These are phyloP conservation scores for Plantago major DNA, from an alignment of 257 asterid species.

Conservation along the genomic window DNA sequence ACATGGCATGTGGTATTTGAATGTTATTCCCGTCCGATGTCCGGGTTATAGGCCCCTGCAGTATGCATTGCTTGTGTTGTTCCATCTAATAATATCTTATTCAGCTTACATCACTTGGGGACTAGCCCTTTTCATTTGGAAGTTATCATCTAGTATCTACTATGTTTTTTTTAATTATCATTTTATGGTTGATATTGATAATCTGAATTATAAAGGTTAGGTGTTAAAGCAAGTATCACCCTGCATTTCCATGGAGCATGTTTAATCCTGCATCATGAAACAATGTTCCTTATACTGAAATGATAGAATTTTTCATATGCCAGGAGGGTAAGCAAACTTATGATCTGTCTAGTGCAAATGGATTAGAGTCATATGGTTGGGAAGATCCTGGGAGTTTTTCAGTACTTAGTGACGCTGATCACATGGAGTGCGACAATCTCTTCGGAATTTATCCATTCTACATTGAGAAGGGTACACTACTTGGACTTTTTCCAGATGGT, in stretches of 20 bases:
- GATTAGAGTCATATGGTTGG: constrained; percentile 69
- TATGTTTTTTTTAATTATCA: too few species aligned
- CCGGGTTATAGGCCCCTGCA: too few species aligned
- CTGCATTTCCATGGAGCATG: constrained; percentile 1
- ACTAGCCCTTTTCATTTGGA: too few species aligned
- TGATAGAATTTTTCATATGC: neutral
- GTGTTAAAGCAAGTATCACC: neutral
- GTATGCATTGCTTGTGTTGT: too few species aligned
- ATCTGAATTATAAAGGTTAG: constrained; percentile 10
- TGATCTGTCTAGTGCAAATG: constrained; percentile 38
- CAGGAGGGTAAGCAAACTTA: constrained; percentile 49
- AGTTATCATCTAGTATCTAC: too few species aligned
- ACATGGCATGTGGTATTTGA: neutral
- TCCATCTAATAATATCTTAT: too few species aligned
- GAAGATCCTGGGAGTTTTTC: constrained; percentile 41
- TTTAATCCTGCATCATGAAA: neutral
- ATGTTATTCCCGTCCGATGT: constrained; percentile 4
- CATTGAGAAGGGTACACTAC: constrained; percentile 65
- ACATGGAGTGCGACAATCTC: constrained; percentile 51
- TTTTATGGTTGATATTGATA: neutral
- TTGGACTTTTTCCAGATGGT: neutral
- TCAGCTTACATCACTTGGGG: too few species aligned
- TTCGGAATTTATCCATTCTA: constrained; percentile 95
- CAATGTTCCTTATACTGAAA: neutral
- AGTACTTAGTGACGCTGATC: constrained; percentile 30